Base-by-base conservation (phyloP, 352 stramenopile genomes). In the Salisapilia sapeloensis region DNA sequence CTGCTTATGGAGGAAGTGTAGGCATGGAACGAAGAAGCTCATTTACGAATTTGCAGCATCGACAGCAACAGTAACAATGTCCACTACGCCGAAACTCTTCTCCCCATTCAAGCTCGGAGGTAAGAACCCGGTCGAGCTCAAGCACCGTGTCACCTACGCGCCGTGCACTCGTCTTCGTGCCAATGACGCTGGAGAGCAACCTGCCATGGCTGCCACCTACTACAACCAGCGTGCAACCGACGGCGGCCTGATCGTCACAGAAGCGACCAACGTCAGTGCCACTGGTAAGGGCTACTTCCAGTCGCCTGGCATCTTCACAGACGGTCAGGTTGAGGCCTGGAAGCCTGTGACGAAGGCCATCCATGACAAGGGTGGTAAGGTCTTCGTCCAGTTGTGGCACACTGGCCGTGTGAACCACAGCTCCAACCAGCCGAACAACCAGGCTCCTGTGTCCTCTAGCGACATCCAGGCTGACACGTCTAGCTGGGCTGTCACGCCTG, bases 301-400 rank as follows among this genome's bases (percentile, higher is more conserved):
- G n/a, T n/a, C n/a, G 13, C 24, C 24, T 10, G 24, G 10, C 10
- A 10, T 28, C 10, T 28, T 12, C 24, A 28, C 24, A 10, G 10
- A 28, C 10, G 24, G 13, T 12, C 67, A 87, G 35, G 7, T 72
- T 13, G 25, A 48, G 8, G 58, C 40, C 15, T 86, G 70, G 70
- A 52, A 69, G 8, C 19, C 38, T 8, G 43, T 86, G 10, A 75
- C 48, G 3, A 16, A 50, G 20, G 44, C 55, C 1, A 81, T 95
- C 19, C 83, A 94, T 43, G 55, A 43, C 25, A 72, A 82, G 26
- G 61, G 56, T 13, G 72, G 62, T 27, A 44, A 48, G 7, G 81
- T 84, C 29, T 70, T 52, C 32, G 22, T 52, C 18, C 69, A 87
- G 46, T 38, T 86, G 9, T 83, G 65, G 65, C 69, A 87, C 40